Evolutionary conservation across 108 stramenopile species (phyloP).

Genomic region (Pelagomonas calceolata): DNA sequence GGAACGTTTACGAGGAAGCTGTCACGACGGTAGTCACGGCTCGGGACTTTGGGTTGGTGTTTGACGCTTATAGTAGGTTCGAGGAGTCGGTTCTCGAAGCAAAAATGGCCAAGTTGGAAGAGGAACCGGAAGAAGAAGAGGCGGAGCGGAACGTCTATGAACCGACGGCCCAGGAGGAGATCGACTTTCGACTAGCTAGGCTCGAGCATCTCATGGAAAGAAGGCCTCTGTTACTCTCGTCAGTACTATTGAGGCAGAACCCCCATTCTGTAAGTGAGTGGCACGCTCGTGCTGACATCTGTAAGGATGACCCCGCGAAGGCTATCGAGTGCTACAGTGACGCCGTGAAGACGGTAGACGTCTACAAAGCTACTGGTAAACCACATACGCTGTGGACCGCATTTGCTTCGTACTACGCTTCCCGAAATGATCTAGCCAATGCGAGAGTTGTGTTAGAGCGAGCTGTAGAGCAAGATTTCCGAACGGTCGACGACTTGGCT

Average conservation of each 20-base stretch:
- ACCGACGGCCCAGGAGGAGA: conserved; percentile 36
- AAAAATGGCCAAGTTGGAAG: conserved; percentile 65
- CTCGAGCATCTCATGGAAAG: conserved; percentile 84
- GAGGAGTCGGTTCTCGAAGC: conserved; percentile 89
- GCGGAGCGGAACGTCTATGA: conserved; percentile 54
- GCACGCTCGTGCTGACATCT: conserved; percentile 65
- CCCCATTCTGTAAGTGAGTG: conserved; percentile 92
- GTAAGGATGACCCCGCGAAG: conserved; percentile 2
- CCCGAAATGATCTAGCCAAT: conserved; percentile 51
- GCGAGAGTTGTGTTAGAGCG: conserved; percentile 67
- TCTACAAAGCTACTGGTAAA: conserved; percentile 50
- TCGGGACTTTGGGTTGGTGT: conserved; percentile 87
- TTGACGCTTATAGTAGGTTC: conserved; percentile 87
- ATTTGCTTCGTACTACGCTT: conserved; percentile 69
- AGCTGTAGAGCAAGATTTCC: conserved; percentile 46
- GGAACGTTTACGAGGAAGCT: conserved; percentile 91
- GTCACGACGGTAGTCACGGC: conserved; percentile 70
- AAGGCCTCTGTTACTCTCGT: conserved; percentile 78
- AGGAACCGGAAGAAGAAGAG: conserved; percentile 27
- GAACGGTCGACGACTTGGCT: conserved; percentile 79
- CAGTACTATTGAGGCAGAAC: conserved; percentile 88
- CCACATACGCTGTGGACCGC: conserved; percentile 62
- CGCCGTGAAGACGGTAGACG: conserved; percentile 44
- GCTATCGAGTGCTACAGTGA: conserved; percentile 22
- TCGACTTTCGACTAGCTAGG: conserved; percentile 77